Conservation (phyloP, 192 early-diverging fungal species). For the Pilaira anomala region DNA sequence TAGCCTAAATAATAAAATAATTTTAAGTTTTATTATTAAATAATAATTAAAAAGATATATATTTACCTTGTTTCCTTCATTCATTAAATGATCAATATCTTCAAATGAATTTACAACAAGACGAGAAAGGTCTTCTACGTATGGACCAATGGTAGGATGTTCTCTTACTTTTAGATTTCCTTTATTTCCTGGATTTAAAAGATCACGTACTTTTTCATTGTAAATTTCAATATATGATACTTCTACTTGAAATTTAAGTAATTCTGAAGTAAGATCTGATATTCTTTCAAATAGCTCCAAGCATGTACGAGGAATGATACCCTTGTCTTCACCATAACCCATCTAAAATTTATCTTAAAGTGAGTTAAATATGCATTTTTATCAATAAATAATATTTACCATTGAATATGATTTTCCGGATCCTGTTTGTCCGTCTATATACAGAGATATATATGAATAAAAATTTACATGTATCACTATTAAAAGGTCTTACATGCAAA, state of each 20-base stretch:
- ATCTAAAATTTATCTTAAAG: constrained; percentile 47
- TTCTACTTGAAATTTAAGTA: constrained; percentile 60
- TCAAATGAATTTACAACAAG: constrained; percentile 72
- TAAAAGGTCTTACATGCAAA: constrained; percentile 83
- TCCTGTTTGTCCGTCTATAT: constrained; percentile 73
- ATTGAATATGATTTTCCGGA: constrained; percentile 69
- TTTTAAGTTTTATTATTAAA: neutral
- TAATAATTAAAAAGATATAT: neutral
- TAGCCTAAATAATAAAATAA: constrained; percentile 43
- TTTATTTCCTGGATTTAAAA: constrained; percentile 71
- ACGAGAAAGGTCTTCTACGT: constrained; percentile 89
- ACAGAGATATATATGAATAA: neutral
- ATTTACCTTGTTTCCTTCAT: constrained; percentile 71
- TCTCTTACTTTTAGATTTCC: constrained; percentile 75
- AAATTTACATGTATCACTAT: too few species aligned
- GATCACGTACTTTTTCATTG: constrained; percentile 79
- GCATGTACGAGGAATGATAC: constrained; percentile 85
- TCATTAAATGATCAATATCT: constrained; percentile 70
- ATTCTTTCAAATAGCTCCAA: constrained; percentile 74
- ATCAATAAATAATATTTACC: constrained; percentile 27
- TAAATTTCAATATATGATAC: constrained; percentile 93
- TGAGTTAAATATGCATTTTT: neutral
- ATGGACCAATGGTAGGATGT: constrained; percentile 77
- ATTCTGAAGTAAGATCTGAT: constrained; percentile 31
- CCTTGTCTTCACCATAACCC: constrained; percentile 72